Evolutionary conservation across 768 basidiomycete species (phyloP), one percentile per base, ranked within the genome.

Genomic region (Crucibulum laeve): DNA sequence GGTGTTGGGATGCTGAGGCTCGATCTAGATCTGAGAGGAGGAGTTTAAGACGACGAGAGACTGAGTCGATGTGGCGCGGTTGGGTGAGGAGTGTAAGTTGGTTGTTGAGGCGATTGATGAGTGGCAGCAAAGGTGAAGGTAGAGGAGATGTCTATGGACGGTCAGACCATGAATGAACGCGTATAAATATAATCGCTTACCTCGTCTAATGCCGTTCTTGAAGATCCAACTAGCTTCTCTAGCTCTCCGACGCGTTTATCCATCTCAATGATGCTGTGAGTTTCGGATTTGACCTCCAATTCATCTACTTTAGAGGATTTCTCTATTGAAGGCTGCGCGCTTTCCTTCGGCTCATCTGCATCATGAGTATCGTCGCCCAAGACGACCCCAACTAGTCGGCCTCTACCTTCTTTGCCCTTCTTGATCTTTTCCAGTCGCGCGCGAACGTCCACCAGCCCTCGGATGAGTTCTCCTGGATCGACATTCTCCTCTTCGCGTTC

Each of bases 31-130:
- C 96, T 1, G 92, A 85, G 11, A 95, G 74, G 14, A 98, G 77
- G 5, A 97, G 70, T 56, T 98, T 99, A 48, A 98, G 77, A 4
- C 95, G 84, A 4, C 95, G 80, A 1, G 94, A 94, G 49, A 97
- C 87, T 8, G 91, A 88, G 62, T 99, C 96, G 39, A 98, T 84
- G 57, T 98, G 93, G 13, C 94, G 82, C 0, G 96, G 95, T 67
- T 97, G 93, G 0, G 95, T 90, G 36, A 99, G 80, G 13, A 97
- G 72, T 5, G 83, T 79, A 18, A 98, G 69, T 59, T 96, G 92
- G 17, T 81, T 80, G 56, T 90, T 91, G 34, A 97, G 79, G 34
- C 88, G 80, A 14, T 79, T 77, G 42, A 97, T 74, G 38, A 89
- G 77, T 0, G 90, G 84, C 3, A 96, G 68, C n/a, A 97, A 71